Conservation (phyloP, 2,329 filamentous ascomycete species). For the Fonsecaea nubica region DNA sequence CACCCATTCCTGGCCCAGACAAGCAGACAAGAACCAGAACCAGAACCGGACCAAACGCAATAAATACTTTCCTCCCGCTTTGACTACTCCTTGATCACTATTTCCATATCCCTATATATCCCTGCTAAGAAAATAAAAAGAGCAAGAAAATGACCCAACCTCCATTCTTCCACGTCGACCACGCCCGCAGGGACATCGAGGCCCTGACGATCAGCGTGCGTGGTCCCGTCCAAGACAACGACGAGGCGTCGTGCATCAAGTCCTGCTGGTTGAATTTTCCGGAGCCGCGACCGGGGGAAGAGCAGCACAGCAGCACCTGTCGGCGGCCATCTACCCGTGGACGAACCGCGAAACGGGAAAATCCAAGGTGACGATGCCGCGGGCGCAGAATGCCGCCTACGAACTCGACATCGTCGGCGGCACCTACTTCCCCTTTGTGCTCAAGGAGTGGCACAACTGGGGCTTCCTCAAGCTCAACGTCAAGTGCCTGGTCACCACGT, state of each 20-base stretch:
- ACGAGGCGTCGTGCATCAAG: not conserved
- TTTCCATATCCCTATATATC: too few species aligned
- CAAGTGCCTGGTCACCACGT: not conserved
- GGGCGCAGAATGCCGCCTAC: not conserved
- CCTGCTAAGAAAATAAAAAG: too few species aligned
- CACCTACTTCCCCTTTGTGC: not conserved
- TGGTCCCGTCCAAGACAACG: not conserved
- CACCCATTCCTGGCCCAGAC: too few species aligned
- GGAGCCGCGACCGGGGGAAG: not conserved
- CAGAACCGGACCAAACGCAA: too few species aligned
- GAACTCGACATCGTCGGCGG: constrained; percentile 1
- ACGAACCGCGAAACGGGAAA: not conserved
- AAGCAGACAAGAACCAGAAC: too few species aligned
- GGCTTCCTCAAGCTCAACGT: not conserved
- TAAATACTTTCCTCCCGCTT: too few species aligned
- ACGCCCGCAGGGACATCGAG: not conserved
- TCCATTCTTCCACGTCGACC: constrained; percentile 2
- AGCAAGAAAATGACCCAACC: not conserved
- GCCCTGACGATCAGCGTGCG: not conserved
- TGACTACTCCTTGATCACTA: too few species aligned
- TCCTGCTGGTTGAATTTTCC: not conserved
- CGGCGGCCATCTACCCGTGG: not conserved
- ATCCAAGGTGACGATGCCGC: not conserved
- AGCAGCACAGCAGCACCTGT: not conserved
- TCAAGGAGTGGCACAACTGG: not conserved